A percentile compares a stretch with the other conserved stretches of the same genome.
These are phyloP conservation scores for Phaeodactylum tricornutum DNA, from an alignment of 108 stramenopile genomes.

Conservation along the genomic window DNA sequence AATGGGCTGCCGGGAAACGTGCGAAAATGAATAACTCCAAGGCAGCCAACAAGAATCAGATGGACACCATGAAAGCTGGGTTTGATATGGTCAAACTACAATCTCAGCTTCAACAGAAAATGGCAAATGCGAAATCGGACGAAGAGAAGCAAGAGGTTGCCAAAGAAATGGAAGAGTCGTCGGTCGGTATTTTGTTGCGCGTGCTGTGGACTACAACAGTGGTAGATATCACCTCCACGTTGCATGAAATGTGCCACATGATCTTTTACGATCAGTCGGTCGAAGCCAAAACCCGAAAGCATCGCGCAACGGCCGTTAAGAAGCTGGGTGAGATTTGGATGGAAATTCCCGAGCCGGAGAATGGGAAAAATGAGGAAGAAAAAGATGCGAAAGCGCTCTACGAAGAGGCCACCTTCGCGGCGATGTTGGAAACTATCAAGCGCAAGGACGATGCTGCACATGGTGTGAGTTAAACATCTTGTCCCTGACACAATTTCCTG, in stretches of 20 bases:
- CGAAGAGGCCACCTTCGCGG: conserved; percentile 72
- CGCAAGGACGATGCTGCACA: conserved; percentile 51
- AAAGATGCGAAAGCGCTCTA: conserved; percentile 45
- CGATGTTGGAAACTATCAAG: conserved; percentile 72
- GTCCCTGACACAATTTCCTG: too few relatives aligned
- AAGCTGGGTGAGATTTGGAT: conserved; percentile 55
- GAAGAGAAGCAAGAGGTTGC: conserved; percentile 36
- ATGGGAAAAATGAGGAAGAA: conserved; percentile 17
- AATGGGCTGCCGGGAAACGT: conserved; percentile 47
- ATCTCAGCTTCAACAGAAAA: conserved; percentile 33
- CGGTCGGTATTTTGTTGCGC: conserved; percentile 31
- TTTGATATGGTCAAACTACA: conserved; percentile 31
- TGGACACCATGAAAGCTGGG: conserved; percentile 29
- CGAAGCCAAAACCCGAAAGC: conserved; percentile 33
- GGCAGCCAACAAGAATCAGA: conserved; percentile 18
- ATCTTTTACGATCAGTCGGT: conserved; percentile 62
- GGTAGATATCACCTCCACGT: conserved; percentile 65
- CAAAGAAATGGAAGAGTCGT: conserved; percentile 32
- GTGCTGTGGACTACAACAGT: conserved; percentile 71
- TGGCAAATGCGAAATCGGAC: conserved; percentile 35
- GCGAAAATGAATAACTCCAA: conserved; percentile 25
- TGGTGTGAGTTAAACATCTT: too few relatives aligned
- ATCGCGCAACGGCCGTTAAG: conserved; percentile 40
- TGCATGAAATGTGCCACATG: conserved; percentile 64
- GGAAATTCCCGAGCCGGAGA: conserved; percentile 25